A percentile compares a stretch with the other conserved stretches of the same genome.
phyloP scores from a whole-genome alignment of 2,329 filamentous ascomycete species.

The Colletotrichum coccodes region DNA sequence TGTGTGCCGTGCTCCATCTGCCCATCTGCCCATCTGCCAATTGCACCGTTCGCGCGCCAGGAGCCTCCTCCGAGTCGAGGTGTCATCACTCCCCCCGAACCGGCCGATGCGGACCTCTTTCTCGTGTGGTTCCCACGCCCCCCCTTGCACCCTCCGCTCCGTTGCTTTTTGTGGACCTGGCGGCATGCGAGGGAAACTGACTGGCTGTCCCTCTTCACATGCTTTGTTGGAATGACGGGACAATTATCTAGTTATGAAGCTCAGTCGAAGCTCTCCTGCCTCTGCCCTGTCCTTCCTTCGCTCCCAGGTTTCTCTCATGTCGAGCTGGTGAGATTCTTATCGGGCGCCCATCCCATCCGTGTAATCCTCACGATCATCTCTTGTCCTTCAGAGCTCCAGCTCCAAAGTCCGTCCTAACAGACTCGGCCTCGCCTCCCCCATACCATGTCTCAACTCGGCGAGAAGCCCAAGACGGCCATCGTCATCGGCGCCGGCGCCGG shows the following conservation, averaged over 20 bases:
- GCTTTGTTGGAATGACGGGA: constrained; percentile 6
- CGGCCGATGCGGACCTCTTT: constrained; percentile 18
- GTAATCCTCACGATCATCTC: neutral
- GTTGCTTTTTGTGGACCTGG: constrained; percentile 21
- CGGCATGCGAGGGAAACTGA: constrained; percentile 12
- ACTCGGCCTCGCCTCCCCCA: fast-evolving
- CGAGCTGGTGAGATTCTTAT: neutral
- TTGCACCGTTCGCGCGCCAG: neutral
- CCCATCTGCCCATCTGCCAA: neutral
- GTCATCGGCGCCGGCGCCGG: constrained; percentile 69
- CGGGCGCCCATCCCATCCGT: neutral
- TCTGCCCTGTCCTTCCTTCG: neutral
- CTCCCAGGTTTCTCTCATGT: neutral
- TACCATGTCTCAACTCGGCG: constrained; percentile 37
- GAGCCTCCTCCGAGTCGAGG: constrained; percentile 30
- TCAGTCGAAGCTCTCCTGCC: constrained; percentile 8
- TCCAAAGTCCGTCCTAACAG: neutral
- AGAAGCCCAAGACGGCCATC: constrained; percentile 40
- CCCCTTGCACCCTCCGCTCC: constrained; percentile 7
- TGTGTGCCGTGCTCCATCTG: neutral
- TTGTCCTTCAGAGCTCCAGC: no score
- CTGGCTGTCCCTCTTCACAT: constrained; percentile 21
- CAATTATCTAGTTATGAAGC: constrained; percentile 23
- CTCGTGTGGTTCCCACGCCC: constrained; percentile 12
- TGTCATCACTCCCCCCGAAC: constrained; percentile 32